Percentiles rank a stretch among this genome's conserved stretches.
phyloP scores from a whole-genome alignment of 495 filamentous ascomycete genomes.

The Aspergillus wentii region DNA sequence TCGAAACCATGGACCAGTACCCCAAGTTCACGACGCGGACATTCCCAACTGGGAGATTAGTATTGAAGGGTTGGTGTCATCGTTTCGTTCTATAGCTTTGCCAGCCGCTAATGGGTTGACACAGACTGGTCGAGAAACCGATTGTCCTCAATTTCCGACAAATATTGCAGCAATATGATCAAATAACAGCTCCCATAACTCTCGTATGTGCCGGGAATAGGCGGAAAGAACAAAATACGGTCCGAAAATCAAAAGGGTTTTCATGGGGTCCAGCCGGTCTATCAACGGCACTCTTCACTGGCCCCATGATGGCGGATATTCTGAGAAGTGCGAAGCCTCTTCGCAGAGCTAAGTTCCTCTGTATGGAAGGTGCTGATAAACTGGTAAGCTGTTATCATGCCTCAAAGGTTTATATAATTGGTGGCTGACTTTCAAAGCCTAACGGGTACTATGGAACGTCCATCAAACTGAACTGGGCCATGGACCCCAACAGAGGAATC shows the following conservation, averaged over 20 bases:
- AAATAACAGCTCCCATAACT: conserved; percentile 83
- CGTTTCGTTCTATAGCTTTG: neutral
- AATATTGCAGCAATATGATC: conserved; percentile 70
- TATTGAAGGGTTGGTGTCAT: conserved; percentile 64
- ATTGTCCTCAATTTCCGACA: conserved; percentile 70
- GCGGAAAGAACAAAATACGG: conserved; percentile 89
- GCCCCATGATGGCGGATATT: conserved; percentile 71
- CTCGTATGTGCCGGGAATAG: conserved; percentile 93
- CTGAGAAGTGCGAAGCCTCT: conserved; percentile 63
- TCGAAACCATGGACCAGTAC: conserved; percentile 90
- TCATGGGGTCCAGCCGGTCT: conserved; percentile 91
- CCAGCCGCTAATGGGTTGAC: neutral
- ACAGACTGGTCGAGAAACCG: conserved; percentile 69
- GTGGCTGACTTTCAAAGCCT: conserved; percentile 43
- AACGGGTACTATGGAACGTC: conserved; percentile 92
- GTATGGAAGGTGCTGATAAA: conserved; percentile 90
- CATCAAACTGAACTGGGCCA: conserved; percentile 81
- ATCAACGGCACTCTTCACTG: conserved; percentile 88
- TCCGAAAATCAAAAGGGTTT: conserved; percentile 91
- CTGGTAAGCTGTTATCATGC: conserved; percentile 40
- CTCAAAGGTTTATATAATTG: neutral
- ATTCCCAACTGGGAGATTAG: conserved; percentile 80
- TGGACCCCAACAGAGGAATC: conserved; percentile 80
- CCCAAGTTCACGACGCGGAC: conserved; percentile 65
- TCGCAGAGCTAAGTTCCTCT: conserved; percentile 75